Evolutionary conservation across 2,329 filamentous ascomycete species (phyloP).

Genomic region (Volutella citrinella): DNA sequence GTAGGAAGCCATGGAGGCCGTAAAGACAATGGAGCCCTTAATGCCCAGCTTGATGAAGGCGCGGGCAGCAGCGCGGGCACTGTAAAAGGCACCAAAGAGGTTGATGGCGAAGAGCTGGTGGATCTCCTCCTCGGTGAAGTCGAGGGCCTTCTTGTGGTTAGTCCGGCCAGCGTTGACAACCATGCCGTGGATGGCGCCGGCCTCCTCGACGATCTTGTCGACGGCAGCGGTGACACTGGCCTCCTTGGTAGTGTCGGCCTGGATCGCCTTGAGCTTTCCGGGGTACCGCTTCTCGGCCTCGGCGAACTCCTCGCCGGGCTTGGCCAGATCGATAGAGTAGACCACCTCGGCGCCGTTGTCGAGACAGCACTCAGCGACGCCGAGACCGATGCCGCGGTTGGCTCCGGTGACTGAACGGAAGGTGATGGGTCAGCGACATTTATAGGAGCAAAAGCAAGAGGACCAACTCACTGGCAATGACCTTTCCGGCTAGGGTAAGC

Average conservation of each 20-base stretch:
- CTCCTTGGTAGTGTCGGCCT: slow-evolving; percentile 44
- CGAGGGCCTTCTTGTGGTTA: slow-evolving; percentile 49
- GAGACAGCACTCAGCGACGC: slow-evolving; percentile 44
- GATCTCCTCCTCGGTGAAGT: slow-evolving; percentile 31
- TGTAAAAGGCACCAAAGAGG: slow-evolving; percentile 43
- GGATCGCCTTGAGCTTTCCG: slow-evolving; percentile 40
- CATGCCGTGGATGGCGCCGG: slow-evolving; percentile 43
- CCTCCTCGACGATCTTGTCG: slow-evolving; percentile 35
- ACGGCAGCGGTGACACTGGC: slow-evolving; percentile 38
- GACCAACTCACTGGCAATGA: slow-evolving; percentile 33
- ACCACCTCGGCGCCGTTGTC: slow-evolving; percentile 38
- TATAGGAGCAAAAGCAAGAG: too few species aligned
- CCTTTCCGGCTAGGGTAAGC: slow-evolving; percentile 33
- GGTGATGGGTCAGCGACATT: neutral
- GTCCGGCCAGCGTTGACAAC: slow-evolving; percentile 49
- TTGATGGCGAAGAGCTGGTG: slow-evolving; percentile 35
- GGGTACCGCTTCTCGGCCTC: slow-evolving; percentile 37
- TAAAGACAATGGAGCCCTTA: slow-evolving; percentile 42
- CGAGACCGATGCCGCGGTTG: slow-evolving; percentile 44
- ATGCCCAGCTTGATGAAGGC: slow-evolving; percentile 34
- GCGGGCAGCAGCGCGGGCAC: slow-evolving; percentile 41
- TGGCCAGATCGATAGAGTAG: slow-evolving; percentile 25
- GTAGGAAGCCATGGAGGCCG: slow-evolving; percentile 46
- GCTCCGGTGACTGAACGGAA: slow-evolving; percentile 34
- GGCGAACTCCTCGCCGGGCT: slow-evolving; percentile 22